Evolutionary conservation across 228 moss, liverwort and hornwort genomes (phyloP).

Genomic region (Sphagnum magellanicum): DNA sequence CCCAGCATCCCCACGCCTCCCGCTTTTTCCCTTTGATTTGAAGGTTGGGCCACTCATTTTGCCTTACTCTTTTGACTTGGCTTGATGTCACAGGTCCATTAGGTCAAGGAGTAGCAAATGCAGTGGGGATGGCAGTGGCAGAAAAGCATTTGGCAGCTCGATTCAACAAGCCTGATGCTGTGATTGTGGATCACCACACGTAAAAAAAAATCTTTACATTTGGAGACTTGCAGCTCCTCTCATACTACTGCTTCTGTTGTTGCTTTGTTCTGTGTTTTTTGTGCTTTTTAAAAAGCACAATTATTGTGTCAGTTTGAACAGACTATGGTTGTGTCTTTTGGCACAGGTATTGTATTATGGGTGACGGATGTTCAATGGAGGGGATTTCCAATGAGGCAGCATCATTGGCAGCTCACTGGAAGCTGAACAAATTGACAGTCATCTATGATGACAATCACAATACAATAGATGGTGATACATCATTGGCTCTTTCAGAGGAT

Average conservation of each 20-base stretch:
- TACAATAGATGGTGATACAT: constrained; percentile 67
- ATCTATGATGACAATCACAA: constrained; percentile 77
- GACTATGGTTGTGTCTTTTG: not conserved
- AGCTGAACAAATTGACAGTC: constrained; percentile 68
- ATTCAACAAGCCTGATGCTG: constrained; percentile 59
- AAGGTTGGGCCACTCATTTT: too few relatives aligned
- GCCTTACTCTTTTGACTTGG: too few relatives aligned
- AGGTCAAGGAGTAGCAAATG: constrained; percentile 84
- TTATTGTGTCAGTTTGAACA: not conserved
- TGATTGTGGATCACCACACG: constrained; percentile 74
- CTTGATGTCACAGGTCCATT: constrained; percentile 43
- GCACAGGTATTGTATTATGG: constrained; percentile 73
- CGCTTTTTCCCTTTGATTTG: too few relatives aligned
- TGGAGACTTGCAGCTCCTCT: too few relatives aligned
- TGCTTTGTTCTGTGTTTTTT: not conserved
- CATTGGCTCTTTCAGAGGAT: constrained; percentile 44
- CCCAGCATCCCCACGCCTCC: too few relatives aligned
- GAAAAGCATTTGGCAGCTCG: constrained; percentile 71
- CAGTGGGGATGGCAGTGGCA: constrained; percentile 68
- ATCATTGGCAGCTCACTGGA: constrained; percentile 67
- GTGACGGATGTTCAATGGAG: constrained; percentile 87
- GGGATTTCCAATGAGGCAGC: constrained; percentile 73
- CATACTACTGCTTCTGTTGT: not conserved
- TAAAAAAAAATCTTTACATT: constrained; percentile 8
- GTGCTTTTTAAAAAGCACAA: not conserved